Evolutionary conservation across 352 stramenopile genomes (phyloP), one percentile per base, ranked within the genome.

Genomic region (Phytophthora citrophthora): DNA sequence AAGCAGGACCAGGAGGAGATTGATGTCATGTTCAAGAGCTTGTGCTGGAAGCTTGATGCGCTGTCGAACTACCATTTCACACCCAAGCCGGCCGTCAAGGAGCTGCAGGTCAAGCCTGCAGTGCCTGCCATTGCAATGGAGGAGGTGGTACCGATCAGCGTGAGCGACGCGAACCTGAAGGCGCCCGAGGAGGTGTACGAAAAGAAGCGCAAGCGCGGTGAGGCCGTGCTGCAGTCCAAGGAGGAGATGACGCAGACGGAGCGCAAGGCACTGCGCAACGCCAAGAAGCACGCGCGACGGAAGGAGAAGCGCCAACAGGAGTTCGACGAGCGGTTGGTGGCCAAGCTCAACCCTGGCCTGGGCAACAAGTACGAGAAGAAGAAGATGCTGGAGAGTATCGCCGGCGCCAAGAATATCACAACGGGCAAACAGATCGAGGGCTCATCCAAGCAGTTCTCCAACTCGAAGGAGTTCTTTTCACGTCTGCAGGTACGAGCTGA

Each of bases 11-110:
- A 98, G 57, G 87, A 96, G 27, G 95, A 98, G 78, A 98, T 98
- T 69, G 95, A 97, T 24, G 75, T 88, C 24, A 88, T 98, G 66
- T 98, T 98, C 77, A 96, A 96, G 61, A 97, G 91, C 48, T 62
- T 98, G 16, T 98, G 95, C 70, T 97, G 90, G 80, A 97, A 98
- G 68, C 76, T 98, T 11, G 95, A 98, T 69, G 95, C 93, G 34
- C 72, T 98, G 56, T 98, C 93, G 9, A 98, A 98, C 77, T 98
- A 98, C 81, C 88, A 98, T 65, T 98, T 98, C 74, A 96, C 91
- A 51, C 95, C 95, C 27, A 93, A 97, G 57, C 93, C 93, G 8
- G 86, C 97, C 54, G 91, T 96, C 32, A 95, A 97, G 59, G 93
- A 98, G 68, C 68, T 96, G 74, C 88, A 82, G 75, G 83, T 94